Evolutionary conservation across 495 filamentous ascomycete species (phyloP), one percentile per base, ranked within the genome.

Genomic region (Xylaria sp.): DNA sequence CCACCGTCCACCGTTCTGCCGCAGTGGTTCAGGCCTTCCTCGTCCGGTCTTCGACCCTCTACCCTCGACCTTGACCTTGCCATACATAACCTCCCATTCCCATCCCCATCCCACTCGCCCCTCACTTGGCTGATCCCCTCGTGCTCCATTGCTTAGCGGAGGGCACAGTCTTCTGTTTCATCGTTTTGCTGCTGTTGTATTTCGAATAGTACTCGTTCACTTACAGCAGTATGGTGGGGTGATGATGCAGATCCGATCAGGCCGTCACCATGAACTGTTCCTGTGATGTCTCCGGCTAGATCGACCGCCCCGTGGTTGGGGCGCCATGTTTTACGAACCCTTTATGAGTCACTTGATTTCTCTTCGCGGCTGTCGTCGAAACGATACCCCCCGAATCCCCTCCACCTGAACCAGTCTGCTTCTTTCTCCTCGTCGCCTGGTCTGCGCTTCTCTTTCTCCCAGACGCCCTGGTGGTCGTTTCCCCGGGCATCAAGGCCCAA

Each of bases 201-300:
- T 48, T 26, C 5, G 11, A 24, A 57, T 31, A 40, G n/a, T 58
- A 44, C 31, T 52, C 33, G 31, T 37, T 37, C 17, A 17, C 29
- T 59, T 21, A 35, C 33, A 35, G 57, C 44, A 59, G 29, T 15
- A 58, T 58, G 52, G 52, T 58, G 57, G 3, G 29, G 15, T 41
- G 11, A 55, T 58, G 61, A 71, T 55, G 61, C 33, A 21, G 11
- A n/a, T n/a, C n/a, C 35, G 35, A 37, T 33, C 17, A 33, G 55
- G 29, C 7, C 19, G 66, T 73, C 75, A 77, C 46, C 72, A 79
- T 84, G 82, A 77, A 70, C 46, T 46, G 43, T 80, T 78, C 77
- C 74, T 76, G 80, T 78, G 76, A 85, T 84, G 83, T 80, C 80
- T 76, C 70, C 75, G 72, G 80, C 79, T 81, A 84, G 83, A 76